These are phyloP conservation scores for Annulohypoxylon nitens DNA, from an alignment of 495 filamentous ascomycete species.

Conservation along the genomic window DNA sequence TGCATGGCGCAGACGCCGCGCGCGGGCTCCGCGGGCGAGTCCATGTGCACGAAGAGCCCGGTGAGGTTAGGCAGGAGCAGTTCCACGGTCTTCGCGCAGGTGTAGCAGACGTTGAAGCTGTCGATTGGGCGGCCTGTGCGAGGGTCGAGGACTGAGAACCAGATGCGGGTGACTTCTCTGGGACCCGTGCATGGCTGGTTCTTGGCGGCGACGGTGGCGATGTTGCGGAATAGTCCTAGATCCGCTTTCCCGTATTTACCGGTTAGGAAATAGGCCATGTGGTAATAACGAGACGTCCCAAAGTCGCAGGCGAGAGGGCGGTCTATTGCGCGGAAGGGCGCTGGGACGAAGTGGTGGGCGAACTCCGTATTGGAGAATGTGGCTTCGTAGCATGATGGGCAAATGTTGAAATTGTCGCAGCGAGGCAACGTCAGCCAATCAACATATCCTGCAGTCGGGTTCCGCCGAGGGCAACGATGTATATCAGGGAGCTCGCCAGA, in stretches of 20 bases:
- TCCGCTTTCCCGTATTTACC: conserved; percentile 56
- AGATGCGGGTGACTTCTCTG: conserved; percentile 51
- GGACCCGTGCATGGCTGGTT: conserved; percentile 54
- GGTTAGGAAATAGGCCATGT: conserved; percentile 61
- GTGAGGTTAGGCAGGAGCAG: conserved; percentile 59
- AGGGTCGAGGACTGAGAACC: conserved; percentile 60
- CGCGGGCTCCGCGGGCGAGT: conserved; percentile 51
- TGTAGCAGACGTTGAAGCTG: conserved; percentile 57
- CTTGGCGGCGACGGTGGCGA: conserved; percentile 55
- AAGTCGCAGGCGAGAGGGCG: conserved; percentile 59
- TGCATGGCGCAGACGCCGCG: conserved; percentile 59
- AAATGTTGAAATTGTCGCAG: conserved; percentile 62
- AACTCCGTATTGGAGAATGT: conserved; percentile 57
- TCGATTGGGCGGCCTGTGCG: conserved; percentile 48
- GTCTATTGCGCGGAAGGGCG: conserved; percentile 52
- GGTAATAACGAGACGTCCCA: conserved; percentile 60
- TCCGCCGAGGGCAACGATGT: conserved; percentile 55
- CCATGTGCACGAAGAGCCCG: conserved; percentile 55
- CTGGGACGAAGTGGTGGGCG: conserved; percentile 55
- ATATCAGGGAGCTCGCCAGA: conserved; percentile 52
- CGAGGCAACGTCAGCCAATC: conserved; percentile 59
- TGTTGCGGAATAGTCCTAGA: conserved; percentile 54
- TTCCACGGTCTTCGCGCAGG: conserved; percentile 58
- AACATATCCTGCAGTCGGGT: conserved; percentile 47
- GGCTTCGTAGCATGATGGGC: conserved; percentile 57